Evolutionary conservation across 2,329 filamentous ascomycete species (phyloP), one percentile per base, ranked within the genome.

Genomic region (Orbilia ellipsospora): DNA sequence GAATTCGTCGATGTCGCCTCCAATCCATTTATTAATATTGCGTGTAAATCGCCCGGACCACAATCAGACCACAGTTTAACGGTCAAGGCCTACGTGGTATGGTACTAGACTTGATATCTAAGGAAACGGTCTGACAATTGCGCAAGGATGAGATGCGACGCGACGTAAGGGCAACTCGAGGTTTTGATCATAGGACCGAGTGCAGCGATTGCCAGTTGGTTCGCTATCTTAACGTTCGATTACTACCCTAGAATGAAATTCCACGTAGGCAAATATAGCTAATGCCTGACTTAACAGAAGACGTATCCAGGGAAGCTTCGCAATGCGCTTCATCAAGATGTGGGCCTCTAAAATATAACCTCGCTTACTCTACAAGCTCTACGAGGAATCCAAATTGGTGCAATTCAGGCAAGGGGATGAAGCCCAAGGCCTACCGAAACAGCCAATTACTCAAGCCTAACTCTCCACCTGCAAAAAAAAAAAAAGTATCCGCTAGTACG

Each of bases 21-120:
- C 31, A 36, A 36, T 36, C 31, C 31, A 7, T 36, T 10, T 4
- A 23, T 23, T 36, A 10, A 36, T 36, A 45, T 66, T 73, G 68
- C 68, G 61, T 66, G 61, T 45, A 55, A 45, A 40, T 66, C 44
- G 66, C 57, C 59, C 45, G 57, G 62, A 63, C 45, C 36, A 72
- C 45, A 64, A 45, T 64, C 67, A 65, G 67, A 52, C 67, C 67
- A 72, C 67, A 65, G 45, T 42, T 36, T 36, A 36, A 36, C 31
- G 10, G 31, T 31, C 26, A 59, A 60, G 44, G 55, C 60, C 60
- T 72, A 72, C 67, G 60, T 72, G 67, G 51, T 60, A 54, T 72
- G 67, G 51, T 72, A 36, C 26, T 18, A 40, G 15, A 48, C 26
- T 45, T 16, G 42, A 18, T 51, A 15, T 36, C 8, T 48, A 42